Base-by-base conservation (phyloP, 2,329 filamentous ascomycete species). In the Pyrenochaeta sp. region DNA sequence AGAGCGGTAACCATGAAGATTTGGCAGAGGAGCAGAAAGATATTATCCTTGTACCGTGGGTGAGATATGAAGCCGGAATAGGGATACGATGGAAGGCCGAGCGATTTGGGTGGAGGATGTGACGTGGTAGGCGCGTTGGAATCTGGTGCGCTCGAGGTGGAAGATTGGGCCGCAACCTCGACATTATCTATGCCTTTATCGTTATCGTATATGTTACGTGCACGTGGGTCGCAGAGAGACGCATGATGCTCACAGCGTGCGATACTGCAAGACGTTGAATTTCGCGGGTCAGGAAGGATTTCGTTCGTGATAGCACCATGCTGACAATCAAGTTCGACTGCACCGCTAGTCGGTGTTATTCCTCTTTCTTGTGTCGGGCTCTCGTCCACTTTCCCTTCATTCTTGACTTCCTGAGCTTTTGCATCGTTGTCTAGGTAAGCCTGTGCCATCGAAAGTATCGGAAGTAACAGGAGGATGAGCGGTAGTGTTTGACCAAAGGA, bases 401-500 rank as follows among this genome's bases (percentile, higher is more conserved):
- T 33, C 7, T 32, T 10, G 12, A 44, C 40, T 10, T 60, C 57
- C 21, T 56, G 49, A 12, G 51, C 51, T 42, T 66, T 66, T 30
- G 61, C 60, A 17, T 67, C 60, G 37, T 66, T 61, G 33, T 67
- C 67, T 14, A 68, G 54, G 43, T 68, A 71, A 9, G 60, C 51
- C 42, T 69, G 66, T 3, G 59, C 51, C 62, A 67, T 66, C 0
- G 61, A 61, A 5, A 71, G 49, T 1, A 67, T 10, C 0, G 66
- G 68, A 4, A 69, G 44, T 1, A 69, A 32, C 2, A 71, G 41
- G 1, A 71, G 54, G 9, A 71, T 41, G 2, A 71, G 47, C 9
- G 67, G 68, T 5, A 71, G 42, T 11, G 58, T 69, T 37, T 71
- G 67, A 2, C 67, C 67, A 29, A 69, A 69, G 0, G 61, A 61